phyloP scores from a whole-genome alignment of 2,329 filamentous ascomycete species.

The Ophiostoma triangulosporum region DNA sequence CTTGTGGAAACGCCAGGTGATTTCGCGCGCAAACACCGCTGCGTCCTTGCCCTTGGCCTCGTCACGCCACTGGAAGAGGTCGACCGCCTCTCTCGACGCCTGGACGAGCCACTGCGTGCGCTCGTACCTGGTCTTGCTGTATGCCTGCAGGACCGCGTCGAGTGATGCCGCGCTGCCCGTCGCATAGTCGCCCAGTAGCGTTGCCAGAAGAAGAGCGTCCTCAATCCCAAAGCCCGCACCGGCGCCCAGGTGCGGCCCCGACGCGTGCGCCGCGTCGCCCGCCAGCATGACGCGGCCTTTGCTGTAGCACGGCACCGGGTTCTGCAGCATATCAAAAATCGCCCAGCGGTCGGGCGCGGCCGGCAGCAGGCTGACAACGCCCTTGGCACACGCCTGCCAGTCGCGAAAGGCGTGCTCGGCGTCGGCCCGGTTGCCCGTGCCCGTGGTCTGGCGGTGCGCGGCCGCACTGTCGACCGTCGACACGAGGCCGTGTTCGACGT shows the following conservation, averaged over 20 bases:
- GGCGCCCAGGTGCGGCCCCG: constrained; percentile 39
- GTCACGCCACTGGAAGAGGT: constrained; percentile 27
- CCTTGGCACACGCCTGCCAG: constrained; percentile 27
- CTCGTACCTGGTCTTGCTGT: constrained; percentile 24
- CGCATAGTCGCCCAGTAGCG: constrained; percentile 19
- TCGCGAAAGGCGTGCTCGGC: constrained; percentile 25
- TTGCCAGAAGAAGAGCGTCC: constrained; percentile 33
- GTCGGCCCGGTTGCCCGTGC: constrained; percentile 26
- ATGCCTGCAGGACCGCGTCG: constrained; percentile 24
- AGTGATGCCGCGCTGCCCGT: neutral
- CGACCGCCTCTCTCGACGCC: constrained; percentile 24
- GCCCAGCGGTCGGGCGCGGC: constrained; percentile 39
- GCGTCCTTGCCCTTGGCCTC: constrained; percentile 20
- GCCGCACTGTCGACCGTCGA: constrained; percentile 11
- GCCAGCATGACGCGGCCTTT: constrained; percentile 32
- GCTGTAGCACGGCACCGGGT: constrained; percentile 31
- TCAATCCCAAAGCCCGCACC: constrained; percentile 44
- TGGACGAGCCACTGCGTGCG: constrained; percentile 31
- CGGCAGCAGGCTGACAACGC: constrained; percentile 30
- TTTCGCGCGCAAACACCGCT: constrained; percentile 23
- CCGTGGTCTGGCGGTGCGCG: constrained; percentile 19
- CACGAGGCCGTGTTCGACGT: neutral
- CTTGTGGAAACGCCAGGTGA: constrained; percentile 21
- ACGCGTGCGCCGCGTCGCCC: constrained; percentile 44
- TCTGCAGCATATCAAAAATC: constrained; percentile 36